phyloP scores from a whole-genome alignment of 345 rosid species.

The Garcia nutans region DNA sequence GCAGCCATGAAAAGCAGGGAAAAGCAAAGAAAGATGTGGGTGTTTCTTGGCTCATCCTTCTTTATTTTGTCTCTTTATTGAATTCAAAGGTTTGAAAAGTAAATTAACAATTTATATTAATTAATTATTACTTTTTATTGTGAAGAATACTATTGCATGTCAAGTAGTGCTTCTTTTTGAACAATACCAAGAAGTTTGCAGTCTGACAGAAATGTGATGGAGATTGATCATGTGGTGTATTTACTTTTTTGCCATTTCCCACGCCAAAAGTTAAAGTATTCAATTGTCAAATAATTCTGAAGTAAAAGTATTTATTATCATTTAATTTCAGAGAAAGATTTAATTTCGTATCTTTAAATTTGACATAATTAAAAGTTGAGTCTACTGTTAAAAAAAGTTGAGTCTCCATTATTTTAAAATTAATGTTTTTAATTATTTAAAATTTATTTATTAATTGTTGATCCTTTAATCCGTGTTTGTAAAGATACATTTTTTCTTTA shows the following conservation, averaged over 20 bases:
- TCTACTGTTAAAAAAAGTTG: too few relatives aligned
- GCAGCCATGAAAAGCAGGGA: conserved; percentile 23
- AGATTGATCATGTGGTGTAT: background rate
- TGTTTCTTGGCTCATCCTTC: background rate
- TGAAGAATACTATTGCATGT: background rate
- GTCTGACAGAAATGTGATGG: background rate
- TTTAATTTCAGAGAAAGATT: too few relatives aligned
- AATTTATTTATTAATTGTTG: too few relatives aligned
- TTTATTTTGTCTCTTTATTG: background rate
- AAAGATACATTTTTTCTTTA: too few relatives aligned
- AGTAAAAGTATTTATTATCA: too few relatives aligned
- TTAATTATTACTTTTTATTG: too few relatives aligned
- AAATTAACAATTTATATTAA: background rate
- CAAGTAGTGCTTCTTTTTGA: background rate
- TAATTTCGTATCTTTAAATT: too few relatives aligned
- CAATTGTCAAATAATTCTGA: too few relatives aligned
- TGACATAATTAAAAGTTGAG: too few relatives aligned
- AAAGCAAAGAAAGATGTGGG: conserved; percentile 11
- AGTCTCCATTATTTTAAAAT: too few relatives aligned
- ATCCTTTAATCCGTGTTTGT: too few relatives aligned
- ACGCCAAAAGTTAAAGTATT: background rate
- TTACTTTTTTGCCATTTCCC: background rate
- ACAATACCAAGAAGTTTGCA: background rate
- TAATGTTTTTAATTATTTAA: too few relatives aligned
- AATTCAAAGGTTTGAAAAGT: conserved; percentile 18